Evolutionary conservation across 371 early-diverging fungal genomes (phyloP), one percentile per base, ranked within the genome.

Genomic region (Basidiobolus heterosporus): DNA sequence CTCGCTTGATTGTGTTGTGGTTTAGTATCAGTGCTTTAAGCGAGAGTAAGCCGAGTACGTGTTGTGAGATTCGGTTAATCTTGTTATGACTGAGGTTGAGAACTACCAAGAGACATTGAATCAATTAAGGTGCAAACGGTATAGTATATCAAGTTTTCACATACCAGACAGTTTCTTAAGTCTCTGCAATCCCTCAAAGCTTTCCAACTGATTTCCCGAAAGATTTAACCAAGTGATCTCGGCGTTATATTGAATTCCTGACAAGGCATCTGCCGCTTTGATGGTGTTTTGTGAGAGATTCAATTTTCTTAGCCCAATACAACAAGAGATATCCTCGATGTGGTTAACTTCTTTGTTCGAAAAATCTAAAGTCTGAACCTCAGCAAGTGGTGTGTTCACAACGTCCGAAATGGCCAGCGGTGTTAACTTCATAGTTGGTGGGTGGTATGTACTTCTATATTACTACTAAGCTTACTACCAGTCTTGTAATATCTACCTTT

Each of bases 1-100:
- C 67, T 39, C 58, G 55, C 20, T 65, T 59, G 41, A 88, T 68
- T 38, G 66, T 44, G 60, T 90, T 90, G 58, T 87, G 65, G 53
- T 80, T 83, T 20, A 88, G 65, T 37, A 89, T 80, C n/a, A 89
- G 60, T 3, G 90, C 90, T 49, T 82, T 85, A 18, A 89, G 64
- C 24, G 69, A 56, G n/a, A 51, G 64, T 20, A 80, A 67, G 15
- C 60, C 64, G 6, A 62, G 54, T n/a, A 80, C 53, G 48, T 74
- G 66, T 14, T 57, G 57, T 30, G 79, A 72, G 41, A 89, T 72
- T 21, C 70, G 62, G 20, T 59, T 74, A 35, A 86, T 46, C 36
- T 74, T 54, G 58, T 89, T 89, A 50, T 75, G 67, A 52, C 80
- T 74, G 53, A 85, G 56, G 56, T 86, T 87, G 39, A 89, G 58